phyloP scores from a whole-genome alignment of 768 basidiomycete species.

The Pleurotus salmoneostramineus region DNA sequence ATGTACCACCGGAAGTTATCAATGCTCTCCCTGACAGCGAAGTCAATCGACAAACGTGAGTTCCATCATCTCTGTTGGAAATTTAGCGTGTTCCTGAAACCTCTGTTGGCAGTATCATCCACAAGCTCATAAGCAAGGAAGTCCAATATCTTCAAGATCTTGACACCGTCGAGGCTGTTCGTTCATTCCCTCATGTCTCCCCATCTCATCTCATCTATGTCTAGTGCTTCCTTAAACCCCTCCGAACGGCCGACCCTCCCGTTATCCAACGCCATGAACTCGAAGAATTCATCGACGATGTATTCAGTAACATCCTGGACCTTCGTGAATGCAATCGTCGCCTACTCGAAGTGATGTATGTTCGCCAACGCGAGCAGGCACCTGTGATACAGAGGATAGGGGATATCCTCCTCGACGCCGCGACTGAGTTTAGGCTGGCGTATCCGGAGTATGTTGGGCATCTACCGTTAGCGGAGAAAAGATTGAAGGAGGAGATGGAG shows the following conservation, averaged over 20 bases:
- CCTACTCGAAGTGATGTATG: slow-evolving; percentile 82
- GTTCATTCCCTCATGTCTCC: background rate
- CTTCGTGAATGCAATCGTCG: slow-evolving; percentile 80
- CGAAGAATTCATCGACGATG: slow-evolving; percentile 83
- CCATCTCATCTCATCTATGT: background rate
- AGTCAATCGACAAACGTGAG: slow-evolving; percentile 73
- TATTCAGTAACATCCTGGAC: slow-evolving; percentile 86
- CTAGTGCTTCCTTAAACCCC: slow-evolving; percentile 37
- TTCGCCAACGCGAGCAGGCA: slow-evolving; percentile 81
- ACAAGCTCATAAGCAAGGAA: slow-evolving; percentile 85
- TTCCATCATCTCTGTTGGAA: background rate
- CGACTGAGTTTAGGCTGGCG: slow-evolving; percentile 80
- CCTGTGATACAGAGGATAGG: slow-evolving; percentile 84
- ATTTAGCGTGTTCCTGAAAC: background rate
- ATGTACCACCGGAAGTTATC: slow-evolving; percentile 35
- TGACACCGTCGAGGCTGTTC: slow-evolving; percentile 70
- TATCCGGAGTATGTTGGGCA: slow-evolving; percentile 87
- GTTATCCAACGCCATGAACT: slow-evolving; percentile 48
- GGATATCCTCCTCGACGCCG: slow-evolving; percentile 84
- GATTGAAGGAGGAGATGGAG: slow-evolving; percentile 84
- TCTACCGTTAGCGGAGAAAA: slow-evolving; percentile 80
- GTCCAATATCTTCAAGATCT: slow-evolving; percentile 89
- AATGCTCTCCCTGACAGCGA: slow-evolving; percentile 68
- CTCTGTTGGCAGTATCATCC: slow-evolving; percentile 54
- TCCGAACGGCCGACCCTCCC: slow-evolving; percentile 40